Conservation (phyloP, 139 green algal species). For the Ettlia oleoabundans region DNA sequence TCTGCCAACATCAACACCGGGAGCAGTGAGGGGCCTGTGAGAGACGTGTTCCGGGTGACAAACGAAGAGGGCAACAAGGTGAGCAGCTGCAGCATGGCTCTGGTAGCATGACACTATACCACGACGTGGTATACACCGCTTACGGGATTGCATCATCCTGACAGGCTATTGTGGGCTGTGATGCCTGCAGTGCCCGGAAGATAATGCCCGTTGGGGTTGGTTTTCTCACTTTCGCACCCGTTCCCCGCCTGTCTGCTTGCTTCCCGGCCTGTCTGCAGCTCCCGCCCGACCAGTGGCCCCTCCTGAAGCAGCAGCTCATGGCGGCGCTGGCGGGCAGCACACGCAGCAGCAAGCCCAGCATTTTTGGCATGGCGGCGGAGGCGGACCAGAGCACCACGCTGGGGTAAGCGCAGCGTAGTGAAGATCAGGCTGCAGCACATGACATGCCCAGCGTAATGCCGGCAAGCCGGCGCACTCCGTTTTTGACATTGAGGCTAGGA, state of each 20-base stretch:
- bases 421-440: too few relatives aligned
- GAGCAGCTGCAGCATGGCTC: background rate
- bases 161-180: too few relatives aligned
- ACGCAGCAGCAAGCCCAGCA: constrained; percentile 75
- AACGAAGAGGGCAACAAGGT: constrained; percentile 65
- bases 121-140: too few relatives aligned
- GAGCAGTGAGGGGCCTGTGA: constrained; percentile 60
- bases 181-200: too few relatives aligned
- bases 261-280: constrained; percentile 11
- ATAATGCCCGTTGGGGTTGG: too few relatives aligned
- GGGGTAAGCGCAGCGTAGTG: background rate
- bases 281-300: constrained; percentile 49
- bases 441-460: background rate
- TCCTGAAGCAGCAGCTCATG: constrained; percentile 59
- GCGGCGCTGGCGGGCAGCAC: constrained; percentile 54
- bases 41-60: constrained; percentile 79
- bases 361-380: constrained; percentile 79
- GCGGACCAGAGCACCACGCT: constrained; percentile 57
- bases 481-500: too few relatives aligned
- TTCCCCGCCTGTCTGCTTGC: background rate
- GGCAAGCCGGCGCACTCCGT: too few relatives aligned
- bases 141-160: too few relatives aligned
- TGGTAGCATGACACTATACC: too few relatives aligned
- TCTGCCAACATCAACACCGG: constrained; percentile 73
- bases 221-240: too few relatives aligned